These are phyloP conservation scores for Fusarium denticulatum DNA, from an alignment of 2,329 filamentous ascomycete genomes.

Conservation along the genomic window DNA sequence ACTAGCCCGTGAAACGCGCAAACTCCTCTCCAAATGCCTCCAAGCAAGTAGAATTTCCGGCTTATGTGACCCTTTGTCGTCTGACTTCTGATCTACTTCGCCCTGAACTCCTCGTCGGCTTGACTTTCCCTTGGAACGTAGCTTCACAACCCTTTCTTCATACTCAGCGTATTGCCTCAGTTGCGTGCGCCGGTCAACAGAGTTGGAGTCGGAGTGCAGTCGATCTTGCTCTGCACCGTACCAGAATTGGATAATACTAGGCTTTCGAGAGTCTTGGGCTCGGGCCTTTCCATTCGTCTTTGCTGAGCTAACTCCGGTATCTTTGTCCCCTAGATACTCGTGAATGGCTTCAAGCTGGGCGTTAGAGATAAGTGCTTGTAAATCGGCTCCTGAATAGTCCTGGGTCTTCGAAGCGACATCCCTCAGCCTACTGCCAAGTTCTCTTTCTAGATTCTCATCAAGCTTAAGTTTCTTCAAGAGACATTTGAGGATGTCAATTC, in stretches of 20 bases:
- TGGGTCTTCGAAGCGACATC: background rate
- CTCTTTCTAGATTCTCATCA: background rate
- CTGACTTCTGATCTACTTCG: background rate
- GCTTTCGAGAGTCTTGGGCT: background rate
- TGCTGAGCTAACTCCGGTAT: too few species aligned
- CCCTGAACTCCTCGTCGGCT: background rate
- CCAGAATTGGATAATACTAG: background rate
- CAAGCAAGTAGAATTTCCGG: background rate
- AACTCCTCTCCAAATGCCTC: background rate
- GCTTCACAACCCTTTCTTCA: background rate
- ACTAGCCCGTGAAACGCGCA: background rate
- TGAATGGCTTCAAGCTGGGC: background rate
- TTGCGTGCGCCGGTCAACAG: background rate
- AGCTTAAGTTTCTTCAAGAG: background rate
- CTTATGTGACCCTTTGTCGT: background rate
- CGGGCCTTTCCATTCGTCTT: background rate
- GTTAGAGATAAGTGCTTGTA: background rate
- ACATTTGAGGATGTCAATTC: slow-evolving; percentile 75
- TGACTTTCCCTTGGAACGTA: background rate
- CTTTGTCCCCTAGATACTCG: background rate
- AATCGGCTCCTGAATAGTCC: background rate
- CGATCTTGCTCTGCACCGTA: background rate
- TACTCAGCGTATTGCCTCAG: background rate
- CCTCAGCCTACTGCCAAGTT: background rate
- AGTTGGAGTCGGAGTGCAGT: background rate